Evolutionary conservation across 345 rosid genomes (phyloP).

Genomic region (Passiflora organensis): DNA sequence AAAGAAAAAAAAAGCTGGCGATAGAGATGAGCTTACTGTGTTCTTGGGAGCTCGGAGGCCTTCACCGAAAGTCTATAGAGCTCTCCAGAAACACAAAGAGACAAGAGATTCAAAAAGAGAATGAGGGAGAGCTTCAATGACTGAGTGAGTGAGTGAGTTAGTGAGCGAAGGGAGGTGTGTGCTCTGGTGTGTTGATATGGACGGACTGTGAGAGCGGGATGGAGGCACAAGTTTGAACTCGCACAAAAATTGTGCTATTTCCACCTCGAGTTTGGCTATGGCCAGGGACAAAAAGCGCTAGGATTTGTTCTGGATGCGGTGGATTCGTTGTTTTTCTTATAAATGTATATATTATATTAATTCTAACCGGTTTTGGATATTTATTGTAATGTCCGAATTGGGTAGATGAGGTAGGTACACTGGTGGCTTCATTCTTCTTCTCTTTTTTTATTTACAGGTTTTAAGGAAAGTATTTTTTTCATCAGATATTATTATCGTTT

Average conservation of each 20-base stretch:
- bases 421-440: background rate
- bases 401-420: no score
- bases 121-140: background rate
- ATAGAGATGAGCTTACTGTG: slow-evolving; percentile 29
- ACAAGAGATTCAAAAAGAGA: background rate
- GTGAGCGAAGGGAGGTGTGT: slow-evolving; percentile 10
- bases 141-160: background rate
- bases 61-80: slow-evolving; percentile 18
- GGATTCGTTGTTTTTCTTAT: no score
- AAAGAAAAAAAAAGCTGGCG: background rate
- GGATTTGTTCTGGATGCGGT: no score
- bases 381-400: no score
- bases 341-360: no score
- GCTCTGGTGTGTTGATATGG: slow-evolving; percentile 2
- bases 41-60: slow-evolving; percentile 23
- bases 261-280: slow-evolving; percentile 8
- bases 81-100: background rate
- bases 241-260: slow-evolving; percentile 2
- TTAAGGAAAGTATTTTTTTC: background rate
- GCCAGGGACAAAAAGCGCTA: background rate
- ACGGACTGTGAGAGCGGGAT: slow-evolving; percentile 52
- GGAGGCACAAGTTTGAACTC: slow-evolving; percentile 51
- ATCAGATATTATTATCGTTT: background rate
- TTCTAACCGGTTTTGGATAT: no score
- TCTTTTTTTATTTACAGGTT: background rate